Evolutionary conservation across 2,329 filamentous ascomycete genomes (phyloP), one percentile per base, ranked within the genome.

Genomic region (Pseudogymnoascus pannorum): DNA sequence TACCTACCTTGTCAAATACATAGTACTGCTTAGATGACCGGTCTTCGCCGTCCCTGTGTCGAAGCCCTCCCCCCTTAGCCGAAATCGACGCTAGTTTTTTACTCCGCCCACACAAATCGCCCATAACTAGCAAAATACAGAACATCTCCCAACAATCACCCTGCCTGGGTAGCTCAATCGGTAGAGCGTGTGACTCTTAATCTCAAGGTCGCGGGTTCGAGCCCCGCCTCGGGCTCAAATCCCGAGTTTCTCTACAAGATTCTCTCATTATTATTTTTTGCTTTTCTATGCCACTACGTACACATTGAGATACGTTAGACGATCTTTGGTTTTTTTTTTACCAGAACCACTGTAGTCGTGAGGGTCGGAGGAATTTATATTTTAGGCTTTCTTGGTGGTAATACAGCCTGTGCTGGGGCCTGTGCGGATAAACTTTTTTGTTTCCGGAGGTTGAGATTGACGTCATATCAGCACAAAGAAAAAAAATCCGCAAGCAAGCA

Each of bases 121-220:
- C 48, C 26, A 54, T 54, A 54, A 54, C 9, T 31, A 54, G 26
- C 48, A 54, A 9, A 12, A 54, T 9, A 14, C 16, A 5, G 48
- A 54, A 54, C 24, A 18, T 18, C 48, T 3, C 48, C 16, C 26
- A 54, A 54, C 48, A 54, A 54, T 4, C 26, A 54, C 48, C 58
- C 44, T 60, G 58, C 57, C 57, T 58, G 57, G 57, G 57, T 85
- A 85, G 82, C 82, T 85, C 82, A 85, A 84, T 85, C 81, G 81
- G 81, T 86, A 87, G 84, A 87, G 83, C 84, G 83, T 86, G 80
- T 85, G 84, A 86, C 84, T 87, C 84, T 36, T 60, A 54, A 54
- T 54, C 48, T 31, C 26, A 31, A 54, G 48, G 48, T 54, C 48
- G 48, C 48, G 48, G 48, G 48, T 54, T 54, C 48, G 48, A 54